A percentile compares a stretch with the other conserved stretches of the same genome.
Conservation (phyloP, 768 basidiomycete species). For the Coprinellus aureogranulatus region DNA sequence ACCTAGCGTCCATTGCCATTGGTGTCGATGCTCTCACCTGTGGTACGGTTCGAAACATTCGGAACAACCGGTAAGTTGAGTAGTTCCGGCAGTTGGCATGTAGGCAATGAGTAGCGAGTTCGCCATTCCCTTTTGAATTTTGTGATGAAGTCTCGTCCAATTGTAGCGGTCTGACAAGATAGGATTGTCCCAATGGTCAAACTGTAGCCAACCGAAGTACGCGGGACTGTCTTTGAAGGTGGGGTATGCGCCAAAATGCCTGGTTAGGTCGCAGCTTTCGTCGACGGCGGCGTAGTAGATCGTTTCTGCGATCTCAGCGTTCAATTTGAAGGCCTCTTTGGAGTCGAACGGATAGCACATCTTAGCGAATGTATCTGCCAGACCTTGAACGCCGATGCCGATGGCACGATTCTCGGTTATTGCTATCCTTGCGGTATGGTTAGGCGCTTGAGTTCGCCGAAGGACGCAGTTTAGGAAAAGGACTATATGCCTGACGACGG, state of each 20-base stretch:
- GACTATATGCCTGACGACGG: constrained; percentile 88
- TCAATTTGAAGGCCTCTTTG: constrained; percentile 78
- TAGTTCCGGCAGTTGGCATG: constrained; percentile 99
- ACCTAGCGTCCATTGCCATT: too few species aligned
- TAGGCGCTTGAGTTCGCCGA: constrained; percentile 93
- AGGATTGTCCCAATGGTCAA: constrained; percentile 92
- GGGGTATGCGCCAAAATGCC: constrained; percentile 77
- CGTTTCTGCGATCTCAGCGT: constrained; percentile 97
- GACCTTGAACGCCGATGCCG: constrained; percentile 95
- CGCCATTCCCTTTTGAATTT: constrained; percentile 78
- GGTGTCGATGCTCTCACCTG: too few species aligned
- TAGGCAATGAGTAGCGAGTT: constrained; percentile 87
- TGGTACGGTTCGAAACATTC: constrained; percentile 99
- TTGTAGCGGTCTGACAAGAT: constrained; percentile 93
- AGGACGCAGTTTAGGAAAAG: constrained; percentile 93
- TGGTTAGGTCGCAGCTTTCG: constrained; percentile 85
- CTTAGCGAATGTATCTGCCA: constrained; percentile 98
- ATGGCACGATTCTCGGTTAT: constrained; percentile 98
- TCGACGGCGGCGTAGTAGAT: constrained; percentile 96
- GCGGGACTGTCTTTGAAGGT: constrained; percentile 92
- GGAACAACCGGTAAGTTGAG: constrained; percentile 96
- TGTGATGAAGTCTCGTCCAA: constrained; percentile 80
- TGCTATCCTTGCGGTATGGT: constrained; percentile 90
- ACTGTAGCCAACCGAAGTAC: constrained; percentile 83
- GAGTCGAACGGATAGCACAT: constrained; percentile 96